phyloP scores from a whole-genome alignment of 148 eudicot genomes.

The Simmondsia chinensis region DNA sequence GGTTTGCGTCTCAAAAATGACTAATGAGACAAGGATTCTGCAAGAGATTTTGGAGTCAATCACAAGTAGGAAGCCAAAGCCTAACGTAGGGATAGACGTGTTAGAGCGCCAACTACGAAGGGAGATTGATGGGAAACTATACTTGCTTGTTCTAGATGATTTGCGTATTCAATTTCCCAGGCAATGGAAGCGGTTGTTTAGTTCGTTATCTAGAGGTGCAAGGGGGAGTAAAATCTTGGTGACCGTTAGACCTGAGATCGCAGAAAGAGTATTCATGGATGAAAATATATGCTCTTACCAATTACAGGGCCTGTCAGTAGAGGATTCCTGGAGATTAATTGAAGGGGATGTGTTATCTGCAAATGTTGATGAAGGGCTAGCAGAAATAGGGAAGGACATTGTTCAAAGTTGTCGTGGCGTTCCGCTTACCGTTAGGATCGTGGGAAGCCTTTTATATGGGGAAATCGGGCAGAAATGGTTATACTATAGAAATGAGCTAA shows the following conservation, averaged over 20 bases:
- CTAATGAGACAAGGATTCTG: conserved; percentile 10
- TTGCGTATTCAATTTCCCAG: not conserved
- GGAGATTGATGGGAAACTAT: conserved; percentile 17
- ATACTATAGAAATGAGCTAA: not conserved
- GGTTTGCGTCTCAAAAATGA: conserved; percentile 7
- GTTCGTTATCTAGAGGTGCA: conserved; percentile 10
- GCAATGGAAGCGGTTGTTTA: conserved; percentile 6
- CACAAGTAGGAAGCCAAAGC: conserved; percentile 5
- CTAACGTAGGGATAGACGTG: not conserved
- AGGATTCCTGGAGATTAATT: conserved; percentile 6
- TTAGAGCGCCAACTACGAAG: conserved; percentile 8
- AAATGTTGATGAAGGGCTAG: not conserved
- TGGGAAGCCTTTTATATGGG: conserved; percentile 12
- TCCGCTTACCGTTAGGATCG: conserved; percentile 15
- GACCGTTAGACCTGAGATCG: conserved; percentile 3
- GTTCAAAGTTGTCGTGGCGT: conserved; percentile 4
- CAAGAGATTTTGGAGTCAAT: conserved; percentile 12
- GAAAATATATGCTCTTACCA: not conserved
- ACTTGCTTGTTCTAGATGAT: conserved; percentile 21
- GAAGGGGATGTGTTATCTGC: not conserved
- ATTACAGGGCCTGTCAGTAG: not conserved
- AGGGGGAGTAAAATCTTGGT: conserved; percentile 14
- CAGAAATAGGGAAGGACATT: conserved; percentile 3
- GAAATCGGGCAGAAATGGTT: conserved; percentile 1
- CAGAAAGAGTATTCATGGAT: not conserved